Base-by-base conservation (phyloP, 176 grass and related monocot genomes). In the Typha latifolia region DNA sequence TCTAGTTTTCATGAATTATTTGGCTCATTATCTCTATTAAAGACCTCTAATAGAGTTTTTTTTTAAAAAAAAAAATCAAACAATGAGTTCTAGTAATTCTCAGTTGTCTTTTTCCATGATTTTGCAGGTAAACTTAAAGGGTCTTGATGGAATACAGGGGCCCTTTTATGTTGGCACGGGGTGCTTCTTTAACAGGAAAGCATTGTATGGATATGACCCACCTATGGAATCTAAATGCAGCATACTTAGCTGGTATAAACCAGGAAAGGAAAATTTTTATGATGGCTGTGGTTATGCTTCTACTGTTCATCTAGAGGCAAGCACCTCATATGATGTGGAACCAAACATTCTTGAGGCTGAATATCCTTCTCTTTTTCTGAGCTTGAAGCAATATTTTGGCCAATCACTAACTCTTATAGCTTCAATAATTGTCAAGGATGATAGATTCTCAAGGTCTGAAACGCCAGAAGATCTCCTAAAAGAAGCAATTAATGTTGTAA, bases 371-470 rank as follows among this genome's bases (percentile, higher is more conserved):
- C 63, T 65, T 65, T 47, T 34, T 37, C 31, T 9, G 32, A 37
- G 29, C 29, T 65, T 65, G 15, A 65, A 65, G 63, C 15, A 65
- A 47, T 34, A 34, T 65, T 74, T 74, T 65, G 87, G 87, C 19
- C 91, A 96, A 77, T 96, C 91, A 21, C 84, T 87, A 70, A 84
- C 89, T 80, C 85, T 96, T 51, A 90, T 96, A 79, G 81, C 87
- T 57, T 96, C 91, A n/a, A 96, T 85, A 47, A 91, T 97, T 73
- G 90, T 97, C 87, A 87, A 80, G 77, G 85, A 97, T 74, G 93
- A 83, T 48, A 87, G 88, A 22, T 88, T 97, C 66, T 87, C 93
- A 73, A 88, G 85, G 76, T 97, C 93, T 75, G 90, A 88, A 37
- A 89, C 91, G 64, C 87, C 84, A 72, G 87, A 80, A 59, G 89